Evolutionary conservation across 2,329 filamentous ascomycete species (phyloP), one percentile per base, ranked within the genome.

Genomic region (Colletotrichum neosansevieriae): DNA sequence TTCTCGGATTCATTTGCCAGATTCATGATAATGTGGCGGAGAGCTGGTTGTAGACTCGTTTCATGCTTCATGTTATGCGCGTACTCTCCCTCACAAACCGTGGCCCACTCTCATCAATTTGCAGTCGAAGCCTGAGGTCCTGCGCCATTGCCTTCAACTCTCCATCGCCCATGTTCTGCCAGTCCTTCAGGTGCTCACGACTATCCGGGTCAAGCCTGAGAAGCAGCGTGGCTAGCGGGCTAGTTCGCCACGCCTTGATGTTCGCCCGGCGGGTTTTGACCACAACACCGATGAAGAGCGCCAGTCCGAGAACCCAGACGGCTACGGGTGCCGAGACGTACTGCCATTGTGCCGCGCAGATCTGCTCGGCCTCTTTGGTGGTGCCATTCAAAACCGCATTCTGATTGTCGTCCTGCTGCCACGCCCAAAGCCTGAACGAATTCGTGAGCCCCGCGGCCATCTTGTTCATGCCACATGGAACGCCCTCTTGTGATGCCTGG

Each of bases 221-320:
- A 3, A 69, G 61, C 49, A 69, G 49, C 21, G 57, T 65, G 32
- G 66, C 66, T 17, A 69, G 66, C 32, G 56, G 59, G 12, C 65
- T 68, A 13, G 65, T 59, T 2, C 65, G 59, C 59, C 59, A 68
- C 13, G 59, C 45, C 42, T 49, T 63, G 47, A 68, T 58, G 9
- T 53, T 9, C n/a, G 65, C 65, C 6, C 54, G 58, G 2, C 59
- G 53, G 5, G 65, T 68, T 59, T 68, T 68, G 12, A 56, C 32
- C 13, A 68, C 49, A 24, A 58, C 56, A 17, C 65, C 65, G 29
- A 62, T 13, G 19, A 68, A 49, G 17, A 68, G 54, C 53, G 36
- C 51, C 24, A 59, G 17, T 3, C 65, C 60, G 9, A 68, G 65
- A 2, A 38, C 3, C 65, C 59, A 68, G 6, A 68, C 59, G 47